These are phyloP conservation scores for Aspergillus asperescens DNA, from an alignment of 495 filamentous ascomycete genomes.

Conservation along the genomic window DNA sequence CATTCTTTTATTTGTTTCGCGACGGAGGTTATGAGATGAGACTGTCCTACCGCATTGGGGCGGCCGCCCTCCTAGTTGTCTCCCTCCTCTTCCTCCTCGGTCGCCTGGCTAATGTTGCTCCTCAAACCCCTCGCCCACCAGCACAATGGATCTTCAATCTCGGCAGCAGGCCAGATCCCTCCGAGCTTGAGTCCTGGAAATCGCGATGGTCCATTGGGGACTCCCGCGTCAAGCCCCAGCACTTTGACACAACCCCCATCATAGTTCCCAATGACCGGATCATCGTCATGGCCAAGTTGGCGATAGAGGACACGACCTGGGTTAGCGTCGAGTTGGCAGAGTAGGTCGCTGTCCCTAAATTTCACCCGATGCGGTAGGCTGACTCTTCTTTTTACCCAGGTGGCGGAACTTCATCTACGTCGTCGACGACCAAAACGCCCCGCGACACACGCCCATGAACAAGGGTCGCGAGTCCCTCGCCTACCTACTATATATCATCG, in stretches of 20 bases:
- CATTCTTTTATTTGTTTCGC: constrained; percentile 1
- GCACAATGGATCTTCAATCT: constrained; percentile 32
- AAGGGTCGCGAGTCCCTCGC: constrained; percentile 45
- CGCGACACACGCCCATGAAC: constrained; percentile 40
- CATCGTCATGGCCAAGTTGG: constrained; percentile 40
- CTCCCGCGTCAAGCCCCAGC: constrained; percentile 12
- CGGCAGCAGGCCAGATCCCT: constrained; percentile 8
- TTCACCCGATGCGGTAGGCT: neutral
- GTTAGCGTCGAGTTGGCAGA: constrained; percentile 36
- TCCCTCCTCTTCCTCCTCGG: constrained; percentile 33
- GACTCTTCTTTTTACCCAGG: too few relatives aligned
- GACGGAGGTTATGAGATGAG: constrained; percentile 40
- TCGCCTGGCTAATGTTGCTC: constrained; percentile 26
- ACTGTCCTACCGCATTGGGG: constrained; percentile 36
- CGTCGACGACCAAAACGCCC: constrained; percentile 36
- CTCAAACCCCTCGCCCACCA: constrained; percentile 20
- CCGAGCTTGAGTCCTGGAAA: constrained; percentile 4
- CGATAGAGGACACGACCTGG: constrained; percentile 38
- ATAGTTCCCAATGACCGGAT: constrained; percentile 36
- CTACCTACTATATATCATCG: constrained; percentile 45
- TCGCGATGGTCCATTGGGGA: constrained; percentile 3
- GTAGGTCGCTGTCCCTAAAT: constrained; percentile 24
- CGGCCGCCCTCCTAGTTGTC: constrained; percentile 33
- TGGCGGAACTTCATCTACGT: constrained; percentile 45
- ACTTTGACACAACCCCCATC: constrained; percentile 34